phyloP scores from a whole-genome alignment of 305 asterid species.

The Fraxinus baroniana region DNA sequence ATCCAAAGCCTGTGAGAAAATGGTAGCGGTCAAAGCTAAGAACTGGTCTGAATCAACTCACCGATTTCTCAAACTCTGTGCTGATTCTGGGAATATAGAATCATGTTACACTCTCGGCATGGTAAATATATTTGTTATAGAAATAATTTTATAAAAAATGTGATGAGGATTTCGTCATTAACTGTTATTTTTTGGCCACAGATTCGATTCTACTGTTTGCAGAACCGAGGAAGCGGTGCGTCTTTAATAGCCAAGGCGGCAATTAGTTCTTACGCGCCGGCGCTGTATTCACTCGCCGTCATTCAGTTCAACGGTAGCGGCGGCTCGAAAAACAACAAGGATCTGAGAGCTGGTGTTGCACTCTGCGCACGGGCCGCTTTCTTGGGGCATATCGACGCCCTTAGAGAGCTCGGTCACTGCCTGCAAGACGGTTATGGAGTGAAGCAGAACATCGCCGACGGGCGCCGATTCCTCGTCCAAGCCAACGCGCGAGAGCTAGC shows the following conservation, averaged over 20 bases:
- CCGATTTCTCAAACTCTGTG: constrained; percentile 63
- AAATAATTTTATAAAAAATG: not conserved
- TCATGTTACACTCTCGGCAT: constrained; percentile 67
- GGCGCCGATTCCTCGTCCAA: constrained; percentile 77
- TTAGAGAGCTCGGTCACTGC: constrained; percentile 98
- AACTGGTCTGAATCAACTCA: constrained; percentile 61
- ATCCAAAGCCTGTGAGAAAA: constrained; percentile 44
- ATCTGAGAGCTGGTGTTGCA: constrained; percentile 91
- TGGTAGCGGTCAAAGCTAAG: constrained; percentile 48
- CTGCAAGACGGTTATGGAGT: constrained; percentile 98
- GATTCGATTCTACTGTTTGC: constrained; percentile 69
- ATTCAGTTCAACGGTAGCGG: constrained; percentile 98
- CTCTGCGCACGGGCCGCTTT: constrained; percentile 94
- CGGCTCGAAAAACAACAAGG: constrained; percentile 81
- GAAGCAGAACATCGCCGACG: constrained; percentile 78
- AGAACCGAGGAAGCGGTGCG: constrained; percentile 61
- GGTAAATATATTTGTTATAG: constrained; percentile 36
- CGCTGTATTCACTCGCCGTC: constrained; percentile 88
- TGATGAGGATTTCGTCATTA: not conserved
- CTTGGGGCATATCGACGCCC: constrained; percentile 91
- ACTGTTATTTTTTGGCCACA: constrained; percentile 29
- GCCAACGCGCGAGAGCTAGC: constrained; percentile 99
- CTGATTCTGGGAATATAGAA: constrained; percentile 58
- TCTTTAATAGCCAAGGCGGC: constrained; percentile 75
- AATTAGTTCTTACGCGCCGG: constrained; percentile 71